phyloP scores from a whole-genome alignment of 768 basidiomycete genomes.

The Candolleomyces eurysporus region DNA sequence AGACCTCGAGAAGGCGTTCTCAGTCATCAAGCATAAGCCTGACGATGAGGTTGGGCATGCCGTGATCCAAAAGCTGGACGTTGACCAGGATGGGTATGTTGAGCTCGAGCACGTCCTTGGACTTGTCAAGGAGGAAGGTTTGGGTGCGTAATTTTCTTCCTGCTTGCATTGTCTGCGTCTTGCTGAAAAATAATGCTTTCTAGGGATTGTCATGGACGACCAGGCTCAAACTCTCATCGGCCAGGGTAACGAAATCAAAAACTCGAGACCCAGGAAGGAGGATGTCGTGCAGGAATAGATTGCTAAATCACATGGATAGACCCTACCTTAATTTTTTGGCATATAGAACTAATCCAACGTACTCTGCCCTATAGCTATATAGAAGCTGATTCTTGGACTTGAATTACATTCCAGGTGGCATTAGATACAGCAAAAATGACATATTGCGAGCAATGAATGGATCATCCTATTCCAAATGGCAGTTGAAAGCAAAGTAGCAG shows the following conservation, averaged over 20 bases:
- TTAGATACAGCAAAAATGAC: too few relatives aligned
- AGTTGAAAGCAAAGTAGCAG: too few relatives aligned
- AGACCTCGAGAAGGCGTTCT: conserved; percentile 87
- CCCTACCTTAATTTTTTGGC: background rate
- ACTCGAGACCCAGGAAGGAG: conserved; percentile 86
- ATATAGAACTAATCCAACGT: background rate
- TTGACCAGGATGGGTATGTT: conserved; percentile 94
- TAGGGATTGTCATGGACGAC: conserved; percentile 83
- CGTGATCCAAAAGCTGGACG: conserved; percentile 91
- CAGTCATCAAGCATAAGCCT: conserved; percentile 91
- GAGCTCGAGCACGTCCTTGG: conserved; percentile 93
- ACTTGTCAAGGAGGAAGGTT: conserved; percentile 82
- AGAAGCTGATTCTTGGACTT: too few relatives aligned
- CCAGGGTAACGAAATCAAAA: conserved; percentile 79
- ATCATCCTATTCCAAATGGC: too few relatives aligned
- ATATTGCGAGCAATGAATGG: too few relatives aligned
- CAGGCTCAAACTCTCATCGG: conserved; percentile 81
- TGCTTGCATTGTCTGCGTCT: too few relatives aligned
- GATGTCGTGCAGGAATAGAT: conserved; percentile 83
- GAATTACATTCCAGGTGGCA: too few relatives aligned
- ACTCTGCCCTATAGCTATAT: too few relatives aligned
- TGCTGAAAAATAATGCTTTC: conserved; percentile 2
- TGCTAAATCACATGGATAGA: background rate
- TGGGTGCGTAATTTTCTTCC: conserved; percentile 48
- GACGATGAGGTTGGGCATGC: conserved; percentile 85